These are phyloP conservation scores for Entrophospora sp. DNA, from an alignment of 192 early-diverging fungal genomes.

Conservation along the genomic window DNA sequence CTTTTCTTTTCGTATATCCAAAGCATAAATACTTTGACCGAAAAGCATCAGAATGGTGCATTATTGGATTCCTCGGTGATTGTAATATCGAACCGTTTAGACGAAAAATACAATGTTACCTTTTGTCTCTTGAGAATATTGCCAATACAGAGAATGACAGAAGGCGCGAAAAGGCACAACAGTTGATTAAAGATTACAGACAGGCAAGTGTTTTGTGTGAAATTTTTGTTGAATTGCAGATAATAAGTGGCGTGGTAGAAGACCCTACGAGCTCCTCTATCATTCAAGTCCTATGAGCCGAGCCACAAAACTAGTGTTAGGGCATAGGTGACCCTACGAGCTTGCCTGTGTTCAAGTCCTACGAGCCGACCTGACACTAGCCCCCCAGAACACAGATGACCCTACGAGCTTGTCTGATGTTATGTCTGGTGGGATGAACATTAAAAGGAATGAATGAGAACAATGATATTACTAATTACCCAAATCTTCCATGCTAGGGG, in stretches of 20 bases:
- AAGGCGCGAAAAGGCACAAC: conserved; percentile 14
- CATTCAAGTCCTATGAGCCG: conserved; percentile 2
- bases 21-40: too few species aligned
- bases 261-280: neutral
- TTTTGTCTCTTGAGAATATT: conserved; percentile 7
- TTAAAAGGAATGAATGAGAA: neutral
- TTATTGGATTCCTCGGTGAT: conserved; percentile 12
- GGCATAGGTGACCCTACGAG: conserved; percentile 17
- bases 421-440: conserved; percentile 5
- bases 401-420: conserved; percentile 15
- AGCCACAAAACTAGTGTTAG: conserved; percentile 11
- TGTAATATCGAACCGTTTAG: conserved; percentile 14
- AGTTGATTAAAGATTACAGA: conserved; percentile 8
- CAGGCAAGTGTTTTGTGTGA: conserved; percentile 7
- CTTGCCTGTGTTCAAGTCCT: conserved; percentile 9
- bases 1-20: too few species aligned
- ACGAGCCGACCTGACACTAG: conserved; percentile 11
- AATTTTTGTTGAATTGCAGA: conserved; percentile 2
- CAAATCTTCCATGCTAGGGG: neutral
- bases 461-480: neutral
- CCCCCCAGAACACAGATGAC: conserved; percentile 18
- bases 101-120: conserved; percentile 14
- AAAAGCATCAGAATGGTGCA: too few species aligned
- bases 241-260: neutral
- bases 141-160: conserved; percentile 12